Evolutionary conservation across 805 yeast species (phyloP).

Genomic region (Schwanniomyces yamadae): DNA sequence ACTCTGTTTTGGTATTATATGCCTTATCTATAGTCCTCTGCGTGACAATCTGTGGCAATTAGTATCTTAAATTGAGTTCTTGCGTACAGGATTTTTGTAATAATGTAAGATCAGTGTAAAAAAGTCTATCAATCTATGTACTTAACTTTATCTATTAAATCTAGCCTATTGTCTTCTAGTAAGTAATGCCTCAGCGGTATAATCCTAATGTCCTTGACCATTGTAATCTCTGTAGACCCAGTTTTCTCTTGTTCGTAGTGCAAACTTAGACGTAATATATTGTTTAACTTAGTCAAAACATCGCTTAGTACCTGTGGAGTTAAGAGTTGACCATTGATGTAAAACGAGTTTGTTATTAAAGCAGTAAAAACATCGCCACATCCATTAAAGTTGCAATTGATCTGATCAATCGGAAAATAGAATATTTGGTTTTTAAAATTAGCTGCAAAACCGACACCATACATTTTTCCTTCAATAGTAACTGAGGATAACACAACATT

Average conservation of each 20-base stretch:
- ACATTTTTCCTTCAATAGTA: slow-evolving; percentile 32
- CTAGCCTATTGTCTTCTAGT: slow-evolving; percentile 14
- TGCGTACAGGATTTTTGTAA: no score
- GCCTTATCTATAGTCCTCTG: no score
- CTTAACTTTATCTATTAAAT: slow-evolving; percentile 7
- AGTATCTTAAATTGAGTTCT: no score
- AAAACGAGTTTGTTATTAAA: slow-evolving; percentile 51
- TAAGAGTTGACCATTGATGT: slow-evolving; percentile 20
- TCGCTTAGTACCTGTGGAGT: slow-evolving; percentile 25
- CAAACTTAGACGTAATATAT: slow-evolving; percentile 28
- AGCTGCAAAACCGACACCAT: slow-evolving; percentile 38
- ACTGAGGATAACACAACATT: slow-evolving; percentile 63
- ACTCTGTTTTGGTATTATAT: no score
- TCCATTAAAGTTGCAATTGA: slow-evolving; percentile 66
- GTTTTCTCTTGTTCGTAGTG: slow-evolving; percentile 18
- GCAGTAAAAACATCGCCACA: slow-evolving; percentile 75
- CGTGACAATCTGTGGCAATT: no score
- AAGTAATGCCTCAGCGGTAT: slow-evolving; percentile 33
- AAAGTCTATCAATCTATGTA: no score
- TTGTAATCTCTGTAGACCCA: slow-evolving; percentile 12
- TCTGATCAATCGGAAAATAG: slow-evolving; percentile 43
- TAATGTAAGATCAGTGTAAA: no score
- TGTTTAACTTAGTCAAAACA: slow-evolving; percentile 25
- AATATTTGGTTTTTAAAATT: slow-evolving; percentile 16
- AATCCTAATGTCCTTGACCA: slow-evolving; percentile 36